These are phyloP conservation scores for Acephala macrosclerotiorum DNA, from an alignment of 2,329 filamentous ascomycete genomes.

Conservation along the genomic window DNA sequence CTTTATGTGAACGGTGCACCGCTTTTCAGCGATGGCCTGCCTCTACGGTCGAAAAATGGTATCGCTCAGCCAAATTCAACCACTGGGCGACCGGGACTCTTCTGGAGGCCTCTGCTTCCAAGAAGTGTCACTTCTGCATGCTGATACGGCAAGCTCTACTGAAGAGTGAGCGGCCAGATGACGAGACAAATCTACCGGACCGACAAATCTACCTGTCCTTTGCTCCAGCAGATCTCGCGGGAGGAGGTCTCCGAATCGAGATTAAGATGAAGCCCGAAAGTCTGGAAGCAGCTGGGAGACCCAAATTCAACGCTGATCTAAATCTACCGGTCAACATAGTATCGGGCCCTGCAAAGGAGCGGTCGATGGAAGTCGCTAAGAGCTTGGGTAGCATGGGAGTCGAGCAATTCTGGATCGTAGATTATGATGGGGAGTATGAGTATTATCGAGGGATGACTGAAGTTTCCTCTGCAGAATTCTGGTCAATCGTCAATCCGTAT, in stretches of 20 bases:
- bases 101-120: neutral
- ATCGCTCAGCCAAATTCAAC: neutral
- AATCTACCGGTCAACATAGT: neutral
- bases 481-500: neutral
- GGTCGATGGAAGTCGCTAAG: neutral
- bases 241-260: neutral
- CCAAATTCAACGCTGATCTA: neutral
- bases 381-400: neutral
- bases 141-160: neutral
- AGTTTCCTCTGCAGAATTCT: neutral
- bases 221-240: neutral
- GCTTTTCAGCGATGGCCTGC: neutral
- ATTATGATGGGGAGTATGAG: neutral
- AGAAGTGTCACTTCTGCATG: neutral
- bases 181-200: neutral
- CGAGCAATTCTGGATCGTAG: neutral
- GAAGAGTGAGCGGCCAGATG: neutral
- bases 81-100: neutral
- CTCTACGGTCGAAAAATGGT: neutral
- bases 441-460: neutral
- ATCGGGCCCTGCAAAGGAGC: neutral
- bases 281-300: neutral
- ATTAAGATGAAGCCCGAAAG: neutral
- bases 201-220: neutral
- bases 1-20: neutral